Evolutionary conservation across 371 early-diverging fungal species (phyloP), one percentile per base, ranked within the genome.

Genomic region (Smittium culicis): DNA sequence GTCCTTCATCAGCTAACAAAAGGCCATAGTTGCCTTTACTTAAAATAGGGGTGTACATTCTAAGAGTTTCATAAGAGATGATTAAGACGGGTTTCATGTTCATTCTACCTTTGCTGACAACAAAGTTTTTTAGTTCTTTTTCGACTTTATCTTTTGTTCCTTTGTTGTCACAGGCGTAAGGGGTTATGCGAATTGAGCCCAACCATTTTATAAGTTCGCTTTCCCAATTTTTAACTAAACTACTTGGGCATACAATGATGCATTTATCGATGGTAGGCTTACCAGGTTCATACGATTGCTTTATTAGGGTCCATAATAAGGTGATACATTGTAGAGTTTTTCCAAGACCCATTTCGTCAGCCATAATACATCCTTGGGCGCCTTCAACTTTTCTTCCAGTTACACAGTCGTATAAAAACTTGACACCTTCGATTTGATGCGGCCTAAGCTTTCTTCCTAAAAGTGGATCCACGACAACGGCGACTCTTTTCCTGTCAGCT

Each of bases 331-430:
- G 88, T 5, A 90, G 78, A 1, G 97, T 95, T 74, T 97, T 97
- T 29, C 97, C 97, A 20, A 97, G 77, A 32, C 97, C 97, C 96
- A 96, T 96, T 74, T 96, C 98, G 78, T 97, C 98, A 1, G 98
- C 98, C 94, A 96, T 94, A 67, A 97, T 97, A 72, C 94, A 94
- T 8, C 93, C 93, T 70, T 75, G 85, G 0, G 86, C 84, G 68
- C 81, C 75, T 27, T 80, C 78, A 35, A 80, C 79, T 2, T 82
- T 83, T 66, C 73, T 72, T 1, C 94, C 98, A 0, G 94, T 95
- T 0, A 88, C 83, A 76, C 98, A 97, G 45, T 90, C 83, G 80
- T 89, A 97, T 69, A 97, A 73, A 72, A 97, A 97, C 63, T 82
- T 82, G 14, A 92, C 93, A 57, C 98, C 98, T 71, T 96, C 96